Base-by-base conservation (phyloP, 2,329 filamentous ascomycete species). In the Davidsoniella eucalypti region DNA sequence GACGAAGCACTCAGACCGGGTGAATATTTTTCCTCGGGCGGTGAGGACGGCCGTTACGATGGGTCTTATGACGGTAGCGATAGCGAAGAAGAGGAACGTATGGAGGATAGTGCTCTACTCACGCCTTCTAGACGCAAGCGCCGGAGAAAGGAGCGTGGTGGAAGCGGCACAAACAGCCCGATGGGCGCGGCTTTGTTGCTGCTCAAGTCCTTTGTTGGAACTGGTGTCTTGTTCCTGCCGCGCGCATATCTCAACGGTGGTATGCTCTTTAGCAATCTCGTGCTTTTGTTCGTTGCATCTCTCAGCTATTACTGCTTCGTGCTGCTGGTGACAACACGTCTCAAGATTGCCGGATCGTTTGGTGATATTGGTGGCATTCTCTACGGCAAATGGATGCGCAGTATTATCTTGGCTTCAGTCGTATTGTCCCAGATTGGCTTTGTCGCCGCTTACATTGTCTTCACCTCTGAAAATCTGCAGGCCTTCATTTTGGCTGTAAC, bases 301-400 rank as follows among this genome's bases (percentile, higher is more conserved):
- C 70, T 98, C 53, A 95, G 88, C 62, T 98, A 94, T 67, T 94
- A 95, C 69, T 95, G 88, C 68, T 98, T 98, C 65, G 87, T 98
- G 40, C 73, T 98, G 12, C 75, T 98, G 29, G 87, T 95, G 55
- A 82, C 82, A 53, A 92, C 87, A 2, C 82, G 92, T 33, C 69
- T 94, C 45, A 83, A 78, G 61, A 77, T 96, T 25, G 82, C 88
- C 45, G 87, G 85, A n/a, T 96, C 92, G 1, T 98, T 96, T 66
- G 92, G 92, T 64, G 92, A 96, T 60, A 94, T 98, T 67, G 92
- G 93, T 49, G 87, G 86, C 45, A 80, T 86, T 44, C 73, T 98
- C 14, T 98, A 92, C 62, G 92, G 92, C 55, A 84, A 81, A 56
- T 88, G 84, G 75, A 84, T 98, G 82, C 78, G 88, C 54, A 80